These are phyloP conservation scores for Paxillus involutus DNA, from an alignment of 768 basidiomycete species.

Conservation along the genomic window DNA sequence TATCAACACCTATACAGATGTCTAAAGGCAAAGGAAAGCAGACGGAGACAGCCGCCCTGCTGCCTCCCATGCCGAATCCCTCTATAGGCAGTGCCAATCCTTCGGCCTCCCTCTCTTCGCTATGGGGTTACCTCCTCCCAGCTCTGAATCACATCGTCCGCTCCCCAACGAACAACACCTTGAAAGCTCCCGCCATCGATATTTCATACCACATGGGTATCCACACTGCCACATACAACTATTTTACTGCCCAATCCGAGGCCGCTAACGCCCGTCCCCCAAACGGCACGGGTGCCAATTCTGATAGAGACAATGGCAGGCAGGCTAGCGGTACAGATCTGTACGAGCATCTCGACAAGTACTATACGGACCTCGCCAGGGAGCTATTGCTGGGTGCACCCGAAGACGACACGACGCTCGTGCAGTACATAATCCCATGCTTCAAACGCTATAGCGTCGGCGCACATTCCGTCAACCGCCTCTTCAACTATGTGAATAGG, in stretches of 20 bases:
- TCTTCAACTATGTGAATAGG: conserved; percentile 70
- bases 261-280: conserved; percentile 29
- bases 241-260: conserved; percentile 65
- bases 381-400: conserved; percentile 65
- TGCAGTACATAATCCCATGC: conserved; percentile 69
- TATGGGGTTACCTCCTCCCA: conserved; percentile 76
- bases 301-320: conserved; percentile 28
- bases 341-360: conserved; percentile 72
- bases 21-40: conserved; percentile 33
- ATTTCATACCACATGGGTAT: conserved; percentile 73
- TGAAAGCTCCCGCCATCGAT: conserved; percentile 71
- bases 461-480: conserved; percentile 65
- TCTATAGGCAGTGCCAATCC: conserved; percentile 71
- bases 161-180: conserved; percentile 56
- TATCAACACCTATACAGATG: conserved; percentile 15
- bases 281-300: conserved; percentile 7
- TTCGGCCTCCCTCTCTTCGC: conserved; percentile 64
- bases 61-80: conserved; percentile 47
- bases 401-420: conserved; percentile 61
- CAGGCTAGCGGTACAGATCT: conserved; percentile 61
- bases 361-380: conserved; percentile 59
- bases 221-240: conserved; percentile 82
- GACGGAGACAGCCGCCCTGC: conserved; percentile 18
- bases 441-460: conserved; percentile 72
- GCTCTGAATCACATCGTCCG: conserved; percentile 78